phyloP scores from a whole-genome alignment of 116 monocot species.

The Papilionanthe hybrid region DNA sequence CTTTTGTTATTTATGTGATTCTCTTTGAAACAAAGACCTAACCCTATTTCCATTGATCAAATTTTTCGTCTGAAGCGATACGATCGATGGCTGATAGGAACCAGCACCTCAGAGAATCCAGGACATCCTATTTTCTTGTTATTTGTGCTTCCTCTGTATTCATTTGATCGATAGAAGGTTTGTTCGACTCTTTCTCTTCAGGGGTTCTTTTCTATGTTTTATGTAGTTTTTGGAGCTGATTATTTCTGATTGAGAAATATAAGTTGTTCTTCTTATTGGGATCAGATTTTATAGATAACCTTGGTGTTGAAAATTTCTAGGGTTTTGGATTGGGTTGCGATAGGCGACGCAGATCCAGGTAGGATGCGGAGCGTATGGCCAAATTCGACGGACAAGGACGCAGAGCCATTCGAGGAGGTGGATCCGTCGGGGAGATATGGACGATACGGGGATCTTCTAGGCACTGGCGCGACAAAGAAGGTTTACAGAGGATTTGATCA shows the following conservation, averaged over 20 bases:
- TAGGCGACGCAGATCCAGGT: not conserved
- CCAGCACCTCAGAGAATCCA: constrained; percentile 12
- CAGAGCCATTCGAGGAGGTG: constrained; percentile 47
- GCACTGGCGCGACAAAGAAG: constrained; percentile 32
- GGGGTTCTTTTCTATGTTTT: not conserved
- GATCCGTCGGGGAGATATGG: constrained; percentile 47
- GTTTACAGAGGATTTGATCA: constrained; percentile 49
- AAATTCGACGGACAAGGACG: constrained; percentile 20
- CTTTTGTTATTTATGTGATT: not conserved
- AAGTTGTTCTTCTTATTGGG: not conserved
- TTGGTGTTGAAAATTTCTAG: not conserved
- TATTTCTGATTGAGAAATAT: not conserved
- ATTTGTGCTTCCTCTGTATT: constrained; percentile 14
- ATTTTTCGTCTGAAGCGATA: not conserved
- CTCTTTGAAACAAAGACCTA: not conserved
- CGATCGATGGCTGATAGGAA: constrained; percentile 5
- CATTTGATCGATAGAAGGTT: constrained; percentile 6
- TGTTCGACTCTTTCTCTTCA: not conserved
- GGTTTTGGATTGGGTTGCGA: not conserved
- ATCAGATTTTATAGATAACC: not conserved
- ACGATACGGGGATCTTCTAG: constrained; percentile 38
- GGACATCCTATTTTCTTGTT: constrained; percentile 3
- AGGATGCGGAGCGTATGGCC: constrained; percentile 15
- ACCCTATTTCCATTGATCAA: not conserved
- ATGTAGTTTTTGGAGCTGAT: not conserved